Conservation (phyloP, 495 filamentous ascomycete species). For the Talaromyces nanjingensis region DNA sequence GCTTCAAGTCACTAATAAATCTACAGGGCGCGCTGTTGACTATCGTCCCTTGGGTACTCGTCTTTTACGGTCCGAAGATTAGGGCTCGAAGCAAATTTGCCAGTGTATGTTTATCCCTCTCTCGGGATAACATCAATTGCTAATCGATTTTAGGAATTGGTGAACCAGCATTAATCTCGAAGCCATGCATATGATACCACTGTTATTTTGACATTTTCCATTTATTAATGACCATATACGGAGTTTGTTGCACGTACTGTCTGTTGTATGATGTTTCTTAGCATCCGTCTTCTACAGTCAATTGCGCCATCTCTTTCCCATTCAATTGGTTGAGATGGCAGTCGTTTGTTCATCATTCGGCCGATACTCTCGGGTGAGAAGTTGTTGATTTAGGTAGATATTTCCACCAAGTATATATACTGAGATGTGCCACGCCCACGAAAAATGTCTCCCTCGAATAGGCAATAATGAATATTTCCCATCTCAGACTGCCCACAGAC, state of each 20-base stretch:
- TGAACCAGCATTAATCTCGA: constrained; percentile 14
- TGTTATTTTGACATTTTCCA: not conserved
- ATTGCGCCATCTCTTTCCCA: constrained; percentile 22
- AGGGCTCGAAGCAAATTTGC: constrained; percentile 22
- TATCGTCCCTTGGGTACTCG: constrained; percentile 37
- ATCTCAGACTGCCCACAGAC: not conserved
- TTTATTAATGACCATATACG: not conserved
- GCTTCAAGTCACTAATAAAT: not conserved
- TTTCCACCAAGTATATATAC: not conserved
- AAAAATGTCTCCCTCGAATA: not conserved
- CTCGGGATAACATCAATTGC: not conserved
- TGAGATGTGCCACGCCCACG: too few species aligned
- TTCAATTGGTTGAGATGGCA: constrained; percentile 27
- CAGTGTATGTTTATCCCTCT: constrained; percentile 26
- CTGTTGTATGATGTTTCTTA: not conserved
- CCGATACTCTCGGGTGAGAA: constrained; percentile 17
- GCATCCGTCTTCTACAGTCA: not conserved
- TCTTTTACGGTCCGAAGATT: constrained; percentile 10
- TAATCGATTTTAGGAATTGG: constrained; percentile 18
- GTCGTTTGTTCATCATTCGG: constrained; percentile 19
- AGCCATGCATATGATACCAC: constrained; percentile 15
- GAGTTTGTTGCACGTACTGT: not conserved
- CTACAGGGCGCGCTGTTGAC: constrained; percentile 54
- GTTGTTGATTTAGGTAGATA: not conserved
- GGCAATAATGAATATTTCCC: not conserved